Base-by-base conservation (phyloP, 73 alveolate species). In the Paraurostyla sp. region DNA sequence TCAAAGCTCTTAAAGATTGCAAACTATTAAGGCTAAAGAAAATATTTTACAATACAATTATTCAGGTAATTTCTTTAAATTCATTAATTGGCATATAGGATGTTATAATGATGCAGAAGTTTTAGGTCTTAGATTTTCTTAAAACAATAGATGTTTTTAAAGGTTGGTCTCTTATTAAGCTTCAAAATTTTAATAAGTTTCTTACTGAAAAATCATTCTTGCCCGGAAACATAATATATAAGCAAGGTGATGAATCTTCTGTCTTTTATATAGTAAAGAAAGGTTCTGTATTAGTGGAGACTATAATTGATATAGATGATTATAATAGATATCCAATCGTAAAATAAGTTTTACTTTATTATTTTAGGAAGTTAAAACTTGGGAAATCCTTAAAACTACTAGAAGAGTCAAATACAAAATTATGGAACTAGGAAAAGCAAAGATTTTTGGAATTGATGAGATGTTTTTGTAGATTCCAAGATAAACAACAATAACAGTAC, bases 381-480 rank as follows among this genome's bases (percentile, higher is more conserved):
- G 91, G 91, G 91, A 81, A 48, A 81, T 81, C 38, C 54, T 81
- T 23, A 81, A 59, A 71, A 81, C 81, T 7, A 81, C 91, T 25
- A 81, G 59, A 25, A 56, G 82, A 42, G 16, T 81, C 13, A 40
- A 51, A 25, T 81, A 81, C 71, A 81, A 81, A 30, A 52, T 52
- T 18, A 6, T 15, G 27, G 81, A 81, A 36, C 20, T 81, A n/a
- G 65, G 69, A 9, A 60, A 38, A 23, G 91, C 81, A 20, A 13
- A 29, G 30, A 81, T 81, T 11, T 81, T 81, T 81, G 91, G 91
- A 6, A 65, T 58, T 71, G 71, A 81, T 16, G 91, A 81, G 41
- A n/a, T 81, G 42, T 20, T 81, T 23, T 63, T 52, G n/a, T 46
- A 57, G 25, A 69, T 58, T 0, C 68, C 91, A 11, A 33, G 91